Evolutionary conservation across 768 basidiomycete genomes (phyloP), one percentile per base, ranked within the genome.

Genomic region (Termitomyces sp.): DNA sequence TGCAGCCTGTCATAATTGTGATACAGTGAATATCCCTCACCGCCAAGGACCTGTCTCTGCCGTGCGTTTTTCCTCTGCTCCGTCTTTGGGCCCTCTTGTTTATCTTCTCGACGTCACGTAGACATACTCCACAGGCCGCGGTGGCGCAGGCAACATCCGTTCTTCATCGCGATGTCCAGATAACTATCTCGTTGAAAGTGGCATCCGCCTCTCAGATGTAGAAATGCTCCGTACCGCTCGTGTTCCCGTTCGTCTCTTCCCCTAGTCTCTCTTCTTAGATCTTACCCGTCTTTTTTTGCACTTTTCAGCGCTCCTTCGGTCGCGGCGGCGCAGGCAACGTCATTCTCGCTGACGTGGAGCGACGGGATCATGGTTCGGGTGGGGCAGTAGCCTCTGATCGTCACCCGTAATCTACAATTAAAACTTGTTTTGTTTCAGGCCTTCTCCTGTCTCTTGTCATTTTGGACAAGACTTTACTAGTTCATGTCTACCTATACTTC

Each of bases 61-160:
- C 46, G 83, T 81, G 55, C 9, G 74, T 49, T 34, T 14, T 49
- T 32, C 29, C 14, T 26, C 9, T 46, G 8, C 5, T 48, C 7
- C 6, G 20, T 7, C 2, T 48, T 8, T 5, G 16, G 31, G 27
- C 46, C n/a, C n/a, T 8, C n/a, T 3, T 3, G n/a, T 20, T 7
- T 8, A 6, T 32, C 1, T 13, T 13, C 10, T 20, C 18, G 4
- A 14, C n/a, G 3, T 14, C 1, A 64, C 24, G 52, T 64, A 83
- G 73, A 56, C 77, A 8, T 76, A 72, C 61, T 84, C 83, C 24
- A 80, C 81, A 31, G 93, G 93, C n/a, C 83, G 92, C 43, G 92
- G 93, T n/a, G 93, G 93, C 16, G 80, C 81, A 9, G 93, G 92
- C n/a, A 95, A 94, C 77, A 84, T 94, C 53, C 85, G 88, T 50